Percentiles rank a stretch among this genome's conserved stretches.
Evolutionary conservation across 2,329 filamentous ascomycete species (phyloP).

Genomic region (Lachnum nothofagi): DNA sequence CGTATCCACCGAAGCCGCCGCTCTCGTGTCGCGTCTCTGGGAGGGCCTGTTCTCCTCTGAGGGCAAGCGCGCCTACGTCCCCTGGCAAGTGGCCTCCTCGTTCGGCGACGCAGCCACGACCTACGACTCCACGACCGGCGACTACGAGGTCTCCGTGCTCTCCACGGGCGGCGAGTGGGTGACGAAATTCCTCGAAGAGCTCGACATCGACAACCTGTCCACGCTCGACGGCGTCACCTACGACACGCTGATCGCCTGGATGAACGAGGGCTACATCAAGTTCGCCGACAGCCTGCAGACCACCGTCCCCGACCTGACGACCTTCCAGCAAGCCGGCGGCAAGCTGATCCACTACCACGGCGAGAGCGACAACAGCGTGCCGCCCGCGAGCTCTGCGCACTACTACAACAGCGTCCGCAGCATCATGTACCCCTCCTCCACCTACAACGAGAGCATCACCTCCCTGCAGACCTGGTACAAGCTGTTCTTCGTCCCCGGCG

Average conservation of each 20-base stretch:
- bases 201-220: slow-evolving; percentile 39
- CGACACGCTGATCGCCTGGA: slow-evolving; percentile 51
- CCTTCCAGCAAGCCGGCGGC: slow-evolving; percentile 45
- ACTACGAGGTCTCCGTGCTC: slow-evolving; percentile 34
- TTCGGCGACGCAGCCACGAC: slow-evolving; percentile 31
- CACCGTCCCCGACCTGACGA: slow-evolving; percentile 46
- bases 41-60: slow-evolving; percentile 34
- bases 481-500: slow-evolving; percentile 49
- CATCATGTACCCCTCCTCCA: slow-evolving; percentile 42
- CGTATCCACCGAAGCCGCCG: slow-evolving; percentile 27
- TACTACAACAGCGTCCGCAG: slow-evolving; percentile 50
- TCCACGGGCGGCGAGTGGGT: slow-evolving; percentile 32
- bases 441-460: slow-evolving; percentile 35
- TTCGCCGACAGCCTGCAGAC: slow-evolving; percentile 50
- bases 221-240: slow-evolving; percentile 47
- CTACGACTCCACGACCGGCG: slow-evolving; percentile 33
- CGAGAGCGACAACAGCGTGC: slow-evolving; percentile 48
- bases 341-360: slow-evolving; percentile 56
- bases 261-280: slow-evolving; percentile 42
- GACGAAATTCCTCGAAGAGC: slow-evolving; percentile 35
- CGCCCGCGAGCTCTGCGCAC: slow-evolving; percentile 47
- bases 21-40: slow-evolving; percentile 33
- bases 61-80: slow-evolving; percentile 35
- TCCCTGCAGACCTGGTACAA: slow-evolving; percentile 50
- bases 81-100: slow-evolving; percentile 30